Percentiles rank a stretch among this genome's conserved stretches.
Conservation (phyloP, 495 filamentous ascomycete genomes). For the Bacidia rubella region DNA sequence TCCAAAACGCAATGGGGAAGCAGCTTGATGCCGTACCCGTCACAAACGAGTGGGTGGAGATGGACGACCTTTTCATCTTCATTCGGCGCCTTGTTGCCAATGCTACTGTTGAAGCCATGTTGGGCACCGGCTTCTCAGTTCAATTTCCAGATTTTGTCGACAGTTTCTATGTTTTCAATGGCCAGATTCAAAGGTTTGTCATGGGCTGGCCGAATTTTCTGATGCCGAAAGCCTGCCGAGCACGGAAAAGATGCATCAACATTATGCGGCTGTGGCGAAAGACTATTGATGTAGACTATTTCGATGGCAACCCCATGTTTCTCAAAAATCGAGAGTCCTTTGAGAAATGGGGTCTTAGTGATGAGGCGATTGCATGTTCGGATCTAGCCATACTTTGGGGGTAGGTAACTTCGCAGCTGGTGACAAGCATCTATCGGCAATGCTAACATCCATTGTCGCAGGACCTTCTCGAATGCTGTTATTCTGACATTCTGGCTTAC, state of each 20-base stretch:
- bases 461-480: background rate
- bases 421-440: no score
- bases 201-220: background rate
- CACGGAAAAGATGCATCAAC: background rate
- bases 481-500: background rate
- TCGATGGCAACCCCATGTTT: background rate
- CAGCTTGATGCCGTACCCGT: background rate
- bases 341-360: background rate
- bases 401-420: no score
- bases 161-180: background rate
- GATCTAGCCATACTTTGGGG: background rate
- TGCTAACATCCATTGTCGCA: no score
- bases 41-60: conserved; percentile 1
- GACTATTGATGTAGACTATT: background rate
- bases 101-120: background rate
- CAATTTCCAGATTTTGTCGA: conserved; percentile 2
- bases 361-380: background rate
- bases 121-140: background rate
- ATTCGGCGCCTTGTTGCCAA: background rate
- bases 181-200: background rate
- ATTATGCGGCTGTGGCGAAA: background rate
- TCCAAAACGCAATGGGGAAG: background rate
- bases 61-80: conserved; percentile 1
- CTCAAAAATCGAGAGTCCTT: background rate
- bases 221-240: background rate